Percentiles rank a stretch among this genome's conserved stretches.
phyloP scores from a whole-genome alignment of 192 early-diverging fungal species.

The Spinellus fusiger region DNA sequence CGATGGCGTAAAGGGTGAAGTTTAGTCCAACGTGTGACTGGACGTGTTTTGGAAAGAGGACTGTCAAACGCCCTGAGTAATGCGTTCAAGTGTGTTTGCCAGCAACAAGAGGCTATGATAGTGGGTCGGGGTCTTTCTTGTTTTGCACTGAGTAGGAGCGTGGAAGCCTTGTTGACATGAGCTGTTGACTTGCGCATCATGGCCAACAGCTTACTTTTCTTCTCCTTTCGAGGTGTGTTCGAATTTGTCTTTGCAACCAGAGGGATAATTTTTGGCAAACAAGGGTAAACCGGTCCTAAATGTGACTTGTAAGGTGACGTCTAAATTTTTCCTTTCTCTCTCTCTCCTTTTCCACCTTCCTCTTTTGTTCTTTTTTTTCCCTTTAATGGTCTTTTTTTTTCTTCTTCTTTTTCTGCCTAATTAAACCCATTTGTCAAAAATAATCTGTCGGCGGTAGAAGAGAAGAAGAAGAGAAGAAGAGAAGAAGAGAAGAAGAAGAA shows the following conservation, averaged over 20 bases:
- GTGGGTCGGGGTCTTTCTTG: neutral
- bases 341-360: neutral
- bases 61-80: slow-evolving; percentile 3
- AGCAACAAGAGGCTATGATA: neutral
- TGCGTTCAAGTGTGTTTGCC: slow-evolving; percentile 7
- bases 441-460: no score
- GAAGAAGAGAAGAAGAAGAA: neutral
- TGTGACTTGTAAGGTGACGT: neutral
- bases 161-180: slow-evolving; percentile 15
- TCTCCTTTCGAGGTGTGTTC: neutral
- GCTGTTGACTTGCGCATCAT: slow-evolving; percentile 15
- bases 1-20: neutral
- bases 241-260: neutral
- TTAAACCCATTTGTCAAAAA: no score
- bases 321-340: neutral
- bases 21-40: no score
- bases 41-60: no score
- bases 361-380: neutral
- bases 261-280: slow-evolving; percentile 1
- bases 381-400: neutral
- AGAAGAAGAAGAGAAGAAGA: no score
- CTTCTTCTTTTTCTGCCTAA: neutral
- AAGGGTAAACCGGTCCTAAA: neutral
- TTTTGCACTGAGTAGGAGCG: neutral
- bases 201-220: neutral